Base-by-base conservation (phyloP, 2,329 filamentous ascomycete species). In the Penicillium sp. region DNA sequence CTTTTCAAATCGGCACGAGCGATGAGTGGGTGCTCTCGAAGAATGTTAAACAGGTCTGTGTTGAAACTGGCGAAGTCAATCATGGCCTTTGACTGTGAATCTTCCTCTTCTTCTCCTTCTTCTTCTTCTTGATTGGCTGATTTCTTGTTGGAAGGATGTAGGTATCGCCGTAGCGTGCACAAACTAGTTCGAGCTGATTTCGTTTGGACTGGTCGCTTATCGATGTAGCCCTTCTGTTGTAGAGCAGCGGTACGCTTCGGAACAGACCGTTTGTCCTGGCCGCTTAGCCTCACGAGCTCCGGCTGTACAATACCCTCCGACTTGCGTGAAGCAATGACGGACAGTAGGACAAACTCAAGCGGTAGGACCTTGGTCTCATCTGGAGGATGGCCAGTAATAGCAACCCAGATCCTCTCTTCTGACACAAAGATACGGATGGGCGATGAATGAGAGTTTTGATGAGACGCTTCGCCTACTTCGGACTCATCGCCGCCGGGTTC, bases 201-300 rank as follows among this genome's bases (percentile, higher is more conserved):
- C 18, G 72, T 68, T 27, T 78, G 70, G 14, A 80, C 72, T 8
- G 68, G 62, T 44, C 72, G 71, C 59, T 86, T 86, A 34, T 77
- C 72, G 46, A 86, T 84, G 61, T 85, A 84, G 0, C 82, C 82
- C 55, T 80, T 82, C 30, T 71, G 64, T 5, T 75, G 72, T 33
- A 86, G 69, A 3, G 71, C 65, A 53, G 83, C 79, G 3, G 82
- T 86, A 33, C 82, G 73, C 53, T 79, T 75, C 1, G 82, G 82
- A 2, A 85, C 77, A 1, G 82, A 86, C 38, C 82, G 75, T 61
- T 84, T 85, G 63, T 86, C 82, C 65, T 86, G 82, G 5, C 79
- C 79, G 54, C 79, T 81, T 18, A 78, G 58, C 44, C 66, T 70
- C 34, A 75, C 73, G 31, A 85, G 65, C 2, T 81, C 75, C 2